Conservation (phyloP, 192 early-diverging fungal genomes). For the Backusella mclennaniae region DNA sequence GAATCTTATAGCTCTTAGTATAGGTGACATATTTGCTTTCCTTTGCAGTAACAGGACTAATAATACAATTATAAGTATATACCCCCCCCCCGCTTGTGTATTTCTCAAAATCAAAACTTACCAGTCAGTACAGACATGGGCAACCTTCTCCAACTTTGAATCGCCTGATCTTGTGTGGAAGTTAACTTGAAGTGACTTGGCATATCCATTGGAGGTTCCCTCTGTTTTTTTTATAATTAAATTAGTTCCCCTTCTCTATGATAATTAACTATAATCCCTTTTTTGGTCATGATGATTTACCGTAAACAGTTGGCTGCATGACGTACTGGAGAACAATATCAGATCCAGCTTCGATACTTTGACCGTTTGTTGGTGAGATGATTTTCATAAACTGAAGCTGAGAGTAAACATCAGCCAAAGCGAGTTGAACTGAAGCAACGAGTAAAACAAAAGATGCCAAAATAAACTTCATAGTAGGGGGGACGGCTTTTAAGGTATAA, state of each 20-base stretch:
- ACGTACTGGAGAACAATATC: conserved; percentile 19
- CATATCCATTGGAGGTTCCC: conserved; percentile 15
- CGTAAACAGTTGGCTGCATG: conserved; percentile 22
- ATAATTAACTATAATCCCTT: not conserved
- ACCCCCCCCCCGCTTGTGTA: too few relatives aligned
- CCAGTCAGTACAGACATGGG: conserved; percentile 13
- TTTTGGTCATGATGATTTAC: not conserved
- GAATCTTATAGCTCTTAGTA: conserved; percentile 18
- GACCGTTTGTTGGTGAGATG: conserved; percentile 19
- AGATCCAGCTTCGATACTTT: conserved; percentile 15
- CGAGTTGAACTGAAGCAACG: not conserved
- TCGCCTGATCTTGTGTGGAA: conserved; percentile 28
- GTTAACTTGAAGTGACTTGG: conserved; percentile 16
- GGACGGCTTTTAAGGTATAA: too few relatives aligned
- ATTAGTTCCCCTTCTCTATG: not conserved
- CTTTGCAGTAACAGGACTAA: conserved; percentile 26
- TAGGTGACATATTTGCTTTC: conserved; percentile 28
- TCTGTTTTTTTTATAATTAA: conserved; percentile 8
- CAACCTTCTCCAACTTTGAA: conserved; percentile 5
- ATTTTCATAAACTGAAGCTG: conserved; percentile 33
- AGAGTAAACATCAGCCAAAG: conserved; percentile 20
- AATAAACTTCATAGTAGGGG: not conserved
- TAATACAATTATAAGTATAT: not conserved
- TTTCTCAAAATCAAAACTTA: not conserved
- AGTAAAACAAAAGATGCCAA: not conserved